phyloP scores from a whole-genome alignment of 805 yeast species.

The Saccharomycopsis fermentans region DNA sequence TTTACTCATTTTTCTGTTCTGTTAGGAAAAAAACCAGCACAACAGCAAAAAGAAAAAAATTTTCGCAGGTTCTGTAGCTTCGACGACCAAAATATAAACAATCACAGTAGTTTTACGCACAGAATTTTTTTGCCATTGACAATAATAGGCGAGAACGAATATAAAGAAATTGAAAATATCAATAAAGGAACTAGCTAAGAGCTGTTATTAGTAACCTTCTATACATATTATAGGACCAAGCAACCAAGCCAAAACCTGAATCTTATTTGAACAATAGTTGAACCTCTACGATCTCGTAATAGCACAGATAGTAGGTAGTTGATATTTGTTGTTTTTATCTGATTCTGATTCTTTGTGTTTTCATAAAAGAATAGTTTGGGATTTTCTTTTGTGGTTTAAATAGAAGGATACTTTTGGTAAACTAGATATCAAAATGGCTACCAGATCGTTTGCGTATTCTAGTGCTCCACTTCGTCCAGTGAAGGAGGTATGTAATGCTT shows the following conservation, averaged over 20 bases:
- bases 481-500: conserved; percentile 60
- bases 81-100: not conserved
- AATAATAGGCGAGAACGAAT: too few relatives aligned
- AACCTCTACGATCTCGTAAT: not conserved
- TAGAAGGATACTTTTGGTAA: not conserved
- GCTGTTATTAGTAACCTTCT: too few relatives aligned
- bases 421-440: conserved; percentile 11
- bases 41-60: conserved; percentile 1
- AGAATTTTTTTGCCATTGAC: not conserved
- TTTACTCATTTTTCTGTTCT: not conserved
- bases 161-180: too few relatives aligned
- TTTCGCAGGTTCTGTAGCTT: not conserved
- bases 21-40: not conserved
- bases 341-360: not conserved
- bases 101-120: not conserved
- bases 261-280: not conserved
- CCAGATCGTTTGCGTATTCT: conserved; percentile 68
- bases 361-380: not conserved
- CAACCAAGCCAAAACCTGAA: not conserved
- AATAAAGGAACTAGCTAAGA: too few relatives aligned
- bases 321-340: not conserved
- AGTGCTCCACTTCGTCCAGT: conserved; percentile 97
- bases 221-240: not conserved
- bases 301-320: not conserved
- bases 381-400: not conserved